Percentiles rank a stretch among this genome's conserved stretches.
Conservation (phyloP, 2,329 filamentous ascomycete species). For the Fusarium siculi region DNA sequence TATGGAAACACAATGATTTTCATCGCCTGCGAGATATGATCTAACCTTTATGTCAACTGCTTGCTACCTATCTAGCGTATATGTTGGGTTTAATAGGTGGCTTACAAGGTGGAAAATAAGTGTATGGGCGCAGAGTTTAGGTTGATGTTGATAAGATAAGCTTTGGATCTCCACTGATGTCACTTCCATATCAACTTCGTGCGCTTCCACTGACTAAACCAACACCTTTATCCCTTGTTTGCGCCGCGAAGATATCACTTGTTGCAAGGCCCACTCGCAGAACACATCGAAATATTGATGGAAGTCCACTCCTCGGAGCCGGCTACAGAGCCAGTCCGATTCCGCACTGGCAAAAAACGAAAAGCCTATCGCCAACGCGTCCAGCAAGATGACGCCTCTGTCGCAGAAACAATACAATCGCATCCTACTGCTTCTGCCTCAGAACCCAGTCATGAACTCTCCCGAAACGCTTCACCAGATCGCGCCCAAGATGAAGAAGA, state of each 20-base stretch:
- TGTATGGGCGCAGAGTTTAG: not conserved
- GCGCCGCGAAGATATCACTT: not conserved
- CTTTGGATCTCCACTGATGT: conserved; percentile 21
- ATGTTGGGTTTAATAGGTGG: not conserved
- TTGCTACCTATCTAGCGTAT: not conserved
- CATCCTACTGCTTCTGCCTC: conserved; percentile 9
- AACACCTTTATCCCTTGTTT: conserved; percentile 4
- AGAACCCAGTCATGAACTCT: conserved; percentile 3
- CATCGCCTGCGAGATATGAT: not conserved
- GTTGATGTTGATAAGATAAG: conserved; percentile 33
- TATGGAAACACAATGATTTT: not conserved
- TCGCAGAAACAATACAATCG: conserved; percentile 3
- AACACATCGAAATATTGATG: not conserved
- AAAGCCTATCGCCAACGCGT: conserved; percentile 67
- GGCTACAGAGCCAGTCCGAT: conserved; percentile 55
- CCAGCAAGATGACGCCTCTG: conserved; percentile 44
- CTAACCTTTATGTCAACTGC: conserved; percentile 15
- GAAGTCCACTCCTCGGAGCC: conserved; percentile 30
- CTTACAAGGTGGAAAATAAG: conserved; percentile 4
- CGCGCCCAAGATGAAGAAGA: conserved; percentile 48
- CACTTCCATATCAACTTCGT: conserved; percentile 1
- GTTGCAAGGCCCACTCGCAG: not conserved
- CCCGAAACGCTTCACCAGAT: conserved; percentile 8
- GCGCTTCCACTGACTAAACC: not conserved
- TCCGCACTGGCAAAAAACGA: conserved; percentile 68